Evolutionary conservation across 805 yeast species (phyloP), one percentile per base, ranked within the genome.

Genomic region (Saitoella complicata): DNA sequence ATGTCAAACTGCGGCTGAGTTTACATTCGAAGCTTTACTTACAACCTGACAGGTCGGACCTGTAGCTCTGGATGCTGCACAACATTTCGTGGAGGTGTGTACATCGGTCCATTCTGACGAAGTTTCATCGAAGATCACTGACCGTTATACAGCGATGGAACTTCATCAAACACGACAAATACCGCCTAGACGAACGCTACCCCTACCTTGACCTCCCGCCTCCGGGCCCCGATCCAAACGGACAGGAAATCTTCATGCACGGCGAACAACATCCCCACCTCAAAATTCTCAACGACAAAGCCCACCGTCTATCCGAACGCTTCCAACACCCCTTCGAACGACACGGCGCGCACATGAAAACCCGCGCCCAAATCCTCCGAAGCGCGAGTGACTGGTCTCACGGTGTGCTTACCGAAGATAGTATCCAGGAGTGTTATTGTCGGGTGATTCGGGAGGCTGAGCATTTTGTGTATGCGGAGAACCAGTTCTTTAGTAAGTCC

Each of bases 21-120:
- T 21, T 21, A 4, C 21, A 4, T 21, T 21, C 21, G 21, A 21
- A 21, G 21, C 21, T 4, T 21, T 21, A 21, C 21, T 21, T 35
- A 97, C 91, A 53, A 91, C 87, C 94, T 76, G 86, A 64, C 77
- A 91, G 1, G 75, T 87, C 2, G 99, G 99, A 9, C 93, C 87
- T 55, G 76, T 87, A 3, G 98, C 97, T 0, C 72, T 96, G 48
- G 99, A 91, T 60, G 62, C 88, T 43, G 73, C 94, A 0, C 73
- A 98, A 46, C 97, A 91, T 60, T 91, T 93, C 21, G 21, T 21
- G 21, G 21, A 21, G 21, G 21, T 21, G 4, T 21, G 4, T 21
- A 21, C n/a, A n/a, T n/a, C n/a, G n/a, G n/a, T n/a, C n/a, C n/a
- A n/a, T n/a, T n/a, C n/a, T n/a, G n/a, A n/a, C n/a, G n/a, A n/a